phyloP scores from a whole-genome alignment of 2,329 filamentous ascomycete species.

The Zopfia rhizophila region DNA sequence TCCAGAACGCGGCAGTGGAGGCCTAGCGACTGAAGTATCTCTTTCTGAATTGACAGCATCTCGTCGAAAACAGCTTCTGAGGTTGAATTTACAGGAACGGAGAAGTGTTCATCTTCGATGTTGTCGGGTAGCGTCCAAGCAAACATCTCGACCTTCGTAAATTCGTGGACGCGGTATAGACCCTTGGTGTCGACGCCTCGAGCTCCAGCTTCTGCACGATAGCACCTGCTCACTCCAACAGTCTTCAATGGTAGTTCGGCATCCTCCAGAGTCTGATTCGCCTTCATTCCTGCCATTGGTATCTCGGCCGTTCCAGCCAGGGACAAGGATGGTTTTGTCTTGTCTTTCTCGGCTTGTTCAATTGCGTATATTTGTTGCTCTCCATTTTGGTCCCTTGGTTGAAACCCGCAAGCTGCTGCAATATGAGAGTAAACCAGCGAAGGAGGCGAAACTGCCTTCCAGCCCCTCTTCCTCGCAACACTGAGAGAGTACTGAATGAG shows the following conservation, averaged over 20 bases:
- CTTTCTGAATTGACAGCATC: constrained; percentile 85
- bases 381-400: constrained; percentile 87
- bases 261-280: constrained; percentile 73
- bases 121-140: constrained; percentile 79
- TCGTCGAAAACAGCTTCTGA: constrained; percentile 77
- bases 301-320: constrained; percentile 95
- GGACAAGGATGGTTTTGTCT: constrained; percentile 71
- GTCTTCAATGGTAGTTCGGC: constrained; percentile 77
- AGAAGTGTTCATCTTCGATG: constrained; percentile 44
- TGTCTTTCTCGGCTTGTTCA: constrained; percentile 72
- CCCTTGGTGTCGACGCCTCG: constrained; percentile 92
- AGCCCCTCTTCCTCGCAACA: constrained; percentile 77
- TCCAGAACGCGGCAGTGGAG: constrained; percentile 90
- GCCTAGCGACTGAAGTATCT: constrained; percentile 80
- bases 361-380: constrained; percentile 93
- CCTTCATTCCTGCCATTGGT: constrained; percentile 89
- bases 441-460: constrained; percentile 83
- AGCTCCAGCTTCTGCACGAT: constrained; percentile 92
- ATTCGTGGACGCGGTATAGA: constrained; percentile 96
- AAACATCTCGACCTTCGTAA: constrained; percentile 98
- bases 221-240: constrained; percentile 90
- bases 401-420: constrained; percentile 90
- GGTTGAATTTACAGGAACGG: constrained; percentile 42
- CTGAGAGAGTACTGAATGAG: constrained; percentile 86
- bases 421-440: constrained; percentile 94